Percentiles rank a stretch among this genome's conserved stretches.
Evolutionary conservation across 257 asterid species (phyloP).

Genomic region (Solanum peruvianum): DNA sequence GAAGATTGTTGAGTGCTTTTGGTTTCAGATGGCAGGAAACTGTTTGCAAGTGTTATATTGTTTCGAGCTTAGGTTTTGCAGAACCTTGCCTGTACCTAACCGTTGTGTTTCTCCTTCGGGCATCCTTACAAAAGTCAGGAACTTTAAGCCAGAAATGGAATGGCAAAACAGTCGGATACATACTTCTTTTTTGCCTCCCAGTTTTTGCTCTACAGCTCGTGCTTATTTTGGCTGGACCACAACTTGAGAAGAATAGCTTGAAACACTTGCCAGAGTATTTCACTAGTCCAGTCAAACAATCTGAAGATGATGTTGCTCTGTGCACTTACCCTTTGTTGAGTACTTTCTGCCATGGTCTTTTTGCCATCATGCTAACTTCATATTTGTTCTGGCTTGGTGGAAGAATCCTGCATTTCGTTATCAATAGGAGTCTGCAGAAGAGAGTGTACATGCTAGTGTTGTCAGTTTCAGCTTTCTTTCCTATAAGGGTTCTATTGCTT

Average conservation of each 20-base stretch:
- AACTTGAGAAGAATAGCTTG: constrained; percentile 17
- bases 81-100: constrained; percentile 79
- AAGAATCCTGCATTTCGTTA: constrained; percentile 48
- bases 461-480: constrained; percentile 44
- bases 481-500: constrained; percentile 52
- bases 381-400: constrained; percentile 69
- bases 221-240: constrained; percentile 43
- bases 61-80: constrained; percentile 74
- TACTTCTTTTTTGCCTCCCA: constrained; percentile 63
- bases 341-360: constrained; percentile 58
- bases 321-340: constrained; percentile 82
- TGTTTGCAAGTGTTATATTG: constrained; percentile 68
- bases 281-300: constrained; percentile 24
- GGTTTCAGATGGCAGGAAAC: constrained; percentile 61
- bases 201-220: constrained; percentile 54
- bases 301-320: constrained; percentile 21
- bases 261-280: constrained; percentile 58
- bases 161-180: constrained; percentile 38
- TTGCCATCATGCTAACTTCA: constrained; percentile 34
- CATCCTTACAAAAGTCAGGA: constrained; percentile 58
- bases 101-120: constrained; percentile 62
- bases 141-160: constrained; percentile 58
- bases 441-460: constrained; percentile 63
- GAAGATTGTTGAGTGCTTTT: constrained; percentile 44
- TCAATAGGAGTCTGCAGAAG: constrained; percentile 71